A percentile compares a stretch with the other conserved stretches of the same genome.
Evolutionary conservation across 116 monocot genomes (phyloP).

Genomic region (Papilionanthe hybrid): DNA sequence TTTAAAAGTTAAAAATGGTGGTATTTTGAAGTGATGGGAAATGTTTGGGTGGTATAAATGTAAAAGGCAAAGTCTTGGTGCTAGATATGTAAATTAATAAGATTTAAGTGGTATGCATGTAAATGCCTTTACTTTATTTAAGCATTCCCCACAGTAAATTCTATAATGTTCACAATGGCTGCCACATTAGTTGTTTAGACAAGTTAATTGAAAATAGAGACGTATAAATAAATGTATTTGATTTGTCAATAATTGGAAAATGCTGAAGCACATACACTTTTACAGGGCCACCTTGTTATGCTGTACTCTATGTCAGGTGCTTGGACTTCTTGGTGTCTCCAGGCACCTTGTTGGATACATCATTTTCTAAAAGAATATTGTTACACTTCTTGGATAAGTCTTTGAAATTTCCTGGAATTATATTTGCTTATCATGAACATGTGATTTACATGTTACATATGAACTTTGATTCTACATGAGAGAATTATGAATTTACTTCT

Average conservation of each 20-base stretch:
- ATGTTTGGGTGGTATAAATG: too few relatives aligned
- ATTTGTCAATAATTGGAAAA: neutral
- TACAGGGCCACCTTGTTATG: neutral
- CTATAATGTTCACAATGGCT: neutral
- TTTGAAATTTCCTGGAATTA: neutral
- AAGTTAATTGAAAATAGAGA: neutral
- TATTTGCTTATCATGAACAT: neutral
- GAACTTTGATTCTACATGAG: neutral
- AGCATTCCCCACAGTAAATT: neutral
- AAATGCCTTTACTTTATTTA: too few relatives aligned
- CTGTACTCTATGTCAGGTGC: neutral
- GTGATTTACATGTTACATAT: neutral
- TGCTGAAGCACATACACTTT: neutral
- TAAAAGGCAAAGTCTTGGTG: too few relatives aligned
- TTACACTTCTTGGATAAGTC: neutral
- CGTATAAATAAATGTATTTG: neutral
- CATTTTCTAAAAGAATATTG: neutral
- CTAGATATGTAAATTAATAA: too few relatives aligned
- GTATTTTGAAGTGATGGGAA: too few relatives aligned
- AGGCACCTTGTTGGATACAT: neutral
- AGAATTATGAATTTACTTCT: neutral
- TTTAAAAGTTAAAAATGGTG: neutral
- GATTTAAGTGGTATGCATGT: too few relatives aligned
- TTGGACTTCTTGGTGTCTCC: neutral
- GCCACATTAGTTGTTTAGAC: neutral